phyloP scores from a whole-genome alignment of 192 early-diverging fungal species.

The Thoreauomyces humboldtii region DNA sequence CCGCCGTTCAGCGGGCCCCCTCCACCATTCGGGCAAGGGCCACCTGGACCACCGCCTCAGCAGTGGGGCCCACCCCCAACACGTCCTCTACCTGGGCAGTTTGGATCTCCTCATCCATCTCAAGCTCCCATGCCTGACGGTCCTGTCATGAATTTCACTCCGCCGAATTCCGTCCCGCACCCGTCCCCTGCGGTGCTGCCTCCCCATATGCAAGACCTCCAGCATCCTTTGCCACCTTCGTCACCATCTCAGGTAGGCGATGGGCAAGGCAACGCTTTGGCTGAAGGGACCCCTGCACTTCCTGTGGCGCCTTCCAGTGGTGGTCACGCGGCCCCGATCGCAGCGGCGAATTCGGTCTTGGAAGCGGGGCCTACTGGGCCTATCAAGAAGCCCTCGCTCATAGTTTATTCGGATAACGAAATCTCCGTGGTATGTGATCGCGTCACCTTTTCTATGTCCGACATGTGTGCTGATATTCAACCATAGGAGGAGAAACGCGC shows the following conservation, averaged over 20 bases:
- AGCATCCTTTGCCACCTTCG: not conserved
- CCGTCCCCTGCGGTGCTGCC: not conserved
- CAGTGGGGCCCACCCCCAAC: slow-evolving; percentile 14
- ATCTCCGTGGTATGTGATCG: slow-evolving; percentile 44
- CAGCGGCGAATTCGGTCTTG: too few species aligned
- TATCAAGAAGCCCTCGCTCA: not conserved
- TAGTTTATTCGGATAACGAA: slow-evolving; percentile 38
- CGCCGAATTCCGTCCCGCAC: not conserved
- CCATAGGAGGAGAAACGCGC: slow-evolving; percentile 40
- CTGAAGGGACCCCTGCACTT: not conserved
- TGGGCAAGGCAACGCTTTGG: slow-evolving; percentile 4
- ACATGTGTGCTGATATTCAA: not conserved
- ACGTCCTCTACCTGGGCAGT: slow-evolving; percentile 1
- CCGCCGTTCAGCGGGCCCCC: slow-evolving; percentile 18
- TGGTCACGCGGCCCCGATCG: not conserved
- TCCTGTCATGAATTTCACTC: not conserved
- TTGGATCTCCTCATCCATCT: not conserved
- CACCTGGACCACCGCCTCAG: not conserved
- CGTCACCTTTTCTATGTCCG: slow-evolving; percentile 12
- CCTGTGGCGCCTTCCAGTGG: not conserved
- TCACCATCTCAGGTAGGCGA: slow-evolving; percentile 1
- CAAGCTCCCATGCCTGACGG: not conserved
- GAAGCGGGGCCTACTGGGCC: not conserved
- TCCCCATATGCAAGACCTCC: not conserved
- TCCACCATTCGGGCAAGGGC: not conserved